Percentiles rank a stretch among this genome's conserved stretches.
These are phyloP conservation scores for Rhynchospora tenuis DNA, from an alignment of 176 grass and related monocot genomes.

Conservation along the genomic window DNA sequence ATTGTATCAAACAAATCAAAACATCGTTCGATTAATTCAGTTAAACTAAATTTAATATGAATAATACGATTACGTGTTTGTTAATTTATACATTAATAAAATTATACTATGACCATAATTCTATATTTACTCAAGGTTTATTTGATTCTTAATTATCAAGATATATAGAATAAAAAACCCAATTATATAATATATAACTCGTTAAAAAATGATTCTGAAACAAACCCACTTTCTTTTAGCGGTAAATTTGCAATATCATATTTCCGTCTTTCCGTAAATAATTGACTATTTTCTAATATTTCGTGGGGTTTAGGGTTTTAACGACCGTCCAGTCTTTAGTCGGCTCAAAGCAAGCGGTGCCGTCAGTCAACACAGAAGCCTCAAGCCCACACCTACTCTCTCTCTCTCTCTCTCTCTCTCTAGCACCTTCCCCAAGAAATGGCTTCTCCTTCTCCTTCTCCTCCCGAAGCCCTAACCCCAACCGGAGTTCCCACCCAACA, in stretches of 20 bases:
- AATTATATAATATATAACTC: background rate
- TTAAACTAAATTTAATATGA: too few species aligned
- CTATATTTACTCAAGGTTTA: too few species aligned
- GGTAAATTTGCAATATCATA: background rate
- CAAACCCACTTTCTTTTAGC: background rate
- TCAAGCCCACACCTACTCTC: background rate
- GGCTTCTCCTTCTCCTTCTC: slow-evolving; percentile 6
- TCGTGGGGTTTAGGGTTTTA: slow-evolving; percentile 24
- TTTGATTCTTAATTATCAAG: background rate
- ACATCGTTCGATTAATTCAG: too few species aligned
- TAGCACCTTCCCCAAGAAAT: background rate
- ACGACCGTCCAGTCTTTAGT: background rate
- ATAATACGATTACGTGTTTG: too few species aligned
- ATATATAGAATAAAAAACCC: background rate
- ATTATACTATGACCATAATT: too few species aligned
- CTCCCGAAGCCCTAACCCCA: background rate
- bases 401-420: background rate
- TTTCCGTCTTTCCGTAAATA: too few species aligned
- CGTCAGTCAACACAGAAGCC: slow-evolving; percentile 15
- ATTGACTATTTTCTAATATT: background rate
- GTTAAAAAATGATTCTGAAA: background rate
- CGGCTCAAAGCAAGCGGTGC: background rate
- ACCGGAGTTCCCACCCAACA: background rate
- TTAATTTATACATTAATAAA: too few species aligned
- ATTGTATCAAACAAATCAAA: too few species aligned